Percentiles rank a stretch among this genome's conserved stretches.
phyloP scores from a whole-genome alignment of 495 filamentous ascomycete species.

The Xylaria flabelliformis region DNA sequence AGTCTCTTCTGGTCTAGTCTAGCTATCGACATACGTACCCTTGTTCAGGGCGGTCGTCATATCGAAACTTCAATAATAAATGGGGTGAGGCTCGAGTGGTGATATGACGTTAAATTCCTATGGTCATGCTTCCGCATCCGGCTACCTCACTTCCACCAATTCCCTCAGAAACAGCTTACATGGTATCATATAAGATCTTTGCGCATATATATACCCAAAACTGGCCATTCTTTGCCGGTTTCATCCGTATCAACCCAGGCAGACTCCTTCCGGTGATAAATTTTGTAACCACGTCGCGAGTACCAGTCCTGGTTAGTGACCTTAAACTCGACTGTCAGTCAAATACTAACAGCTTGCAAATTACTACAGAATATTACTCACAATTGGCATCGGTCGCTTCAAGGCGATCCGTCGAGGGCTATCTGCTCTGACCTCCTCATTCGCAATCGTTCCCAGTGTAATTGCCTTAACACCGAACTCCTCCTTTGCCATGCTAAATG shows the following conservation, averaged over 20 bases:
- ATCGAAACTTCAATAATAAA: neutral
- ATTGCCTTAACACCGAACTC: constrained; percentile 24
- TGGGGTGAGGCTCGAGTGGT: neutral
- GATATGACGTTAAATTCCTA: neutral
- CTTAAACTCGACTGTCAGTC: constrained; percentile 1
- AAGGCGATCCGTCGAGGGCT: constrained; percentile 23
- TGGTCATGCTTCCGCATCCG: neutral
- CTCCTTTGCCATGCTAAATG: constrained; percentile 23
- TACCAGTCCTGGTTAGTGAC: constrained; percentile 27
- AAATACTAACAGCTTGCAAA: neutral
- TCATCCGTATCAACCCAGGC: constrained; percentile 19
- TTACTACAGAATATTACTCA: neutral
- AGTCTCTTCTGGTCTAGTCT: too few species aligned
- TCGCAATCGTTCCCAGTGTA: constrained; percentile 25
- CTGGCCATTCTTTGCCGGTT: constrained; percentile 20
- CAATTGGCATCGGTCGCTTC: constrained; percentile 1
- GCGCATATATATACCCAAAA: neutral
- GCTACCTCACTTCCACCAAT: neutral
- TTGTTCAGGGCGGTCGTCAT: too few species aligned
- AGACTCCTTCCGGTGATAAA: constrained; percentile 2
- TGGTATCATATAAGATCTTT: constrained; percentile 22
- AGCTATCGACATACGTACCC: too few species aligned
- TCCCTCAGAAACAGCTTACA: neutral
- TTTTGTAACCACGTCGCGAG: constrained; percentile 12
- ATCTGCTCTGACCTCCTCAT: neutral